phyloP scores from a whole-genome alignment of 495 filamentous ascomycete species.

The Aspergillus affinis region DNA sequence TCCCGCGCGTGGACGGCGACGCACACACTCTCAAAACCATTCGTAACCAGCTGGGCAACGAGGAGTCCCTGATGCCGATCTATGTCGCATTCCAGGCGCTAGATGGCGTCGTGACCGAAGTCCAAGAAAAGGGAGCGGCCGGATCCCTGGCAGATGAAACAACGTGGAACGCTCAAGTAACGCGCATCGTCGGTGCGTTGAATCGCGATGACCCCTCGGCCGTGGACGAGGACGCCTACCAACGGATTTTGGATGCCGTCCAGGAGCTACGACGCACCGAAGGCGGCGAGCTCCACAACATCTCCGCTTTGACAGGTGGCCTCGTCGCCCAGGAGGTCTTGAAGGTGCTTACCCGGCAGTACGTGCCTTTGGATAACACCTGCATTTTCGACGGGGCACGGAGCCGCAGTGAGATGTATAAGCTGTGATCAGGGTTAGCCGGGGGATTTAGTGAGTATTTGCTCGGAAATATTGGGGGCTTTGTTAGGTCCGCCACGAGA shows the following conservation, averaged over 20 bases:
- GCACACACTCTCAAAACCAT: constrained; percentile 32
- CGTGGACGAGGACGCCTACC: constrained; percentile 32
- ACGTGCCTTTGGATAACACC: constrained; percentile 90
- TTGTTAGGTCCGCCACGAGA: background rate
- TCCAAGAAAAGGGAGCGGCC: constrained; percentile 28
- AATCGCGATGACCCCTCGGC: constrained; percentile 50
- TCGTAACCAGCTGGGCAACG: constrained; percentile 33
- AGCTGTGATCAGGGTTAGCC: constrained; percentile 25
- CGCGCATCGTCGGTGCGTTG: constrained; percentile 41
- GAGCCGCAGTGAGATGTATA: constrained; percentile 71
- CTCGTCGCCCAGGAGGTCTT: constrained; percentile 94
- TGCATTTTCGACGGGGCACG: constrained; percentile 88
- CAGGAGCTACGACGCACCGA: constrained; percentile 72
- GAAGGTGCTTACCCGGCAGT: constrained; percentile 95
- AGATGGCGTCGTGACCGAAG: constrained; percentile 49
- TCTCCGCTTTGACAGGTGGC: constrained; percentile 85
- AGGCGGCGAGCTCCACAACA: constrained; percentile 90
- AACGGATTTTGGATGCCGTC: constrained; percentile 52
- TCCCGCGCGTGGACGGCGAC: constrained; percentile 47
- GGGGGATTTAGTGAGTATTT: background rate
- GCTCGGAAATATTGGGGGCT: background rate
- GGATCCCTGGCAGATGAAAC: constrained; percentile 35
- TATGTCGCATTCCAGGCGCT: constrained; percentile 74
- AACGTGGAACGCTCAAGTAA: constrained; percentile 42
- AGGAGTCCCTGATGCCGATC: constrained; percentile 68